Evolutionary conservation across 768 basidiomycete species (phyloP).

Genomic region (Pholiota molesta): DNA sequence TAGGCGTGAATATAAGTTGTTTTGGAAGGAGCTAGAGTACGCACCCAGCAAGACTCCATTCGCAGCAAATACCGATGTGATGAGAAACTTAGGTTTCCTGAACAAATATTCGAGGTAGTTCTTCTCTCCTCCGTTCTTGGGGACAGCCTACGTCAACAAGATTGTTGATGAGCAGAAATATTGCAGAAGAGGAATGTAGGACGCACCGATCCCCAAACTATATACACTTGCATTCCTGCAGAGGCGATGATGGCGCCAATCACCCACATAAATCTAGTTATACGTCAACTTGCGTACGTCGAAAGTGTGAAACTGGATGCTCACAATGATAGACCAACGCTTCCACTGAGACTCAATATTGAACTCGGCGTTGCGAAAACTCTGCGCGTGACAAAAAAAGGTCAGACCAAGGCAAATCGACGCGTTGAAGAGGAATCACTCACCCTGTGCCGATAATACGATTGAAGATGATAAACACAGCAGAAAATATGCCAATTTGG

Average conservation of each 20-base stretch:
- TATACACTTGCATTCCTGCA: slow-evolving; percentile 44
- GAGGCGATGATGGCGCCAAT: slow-evolving; percentile 42
- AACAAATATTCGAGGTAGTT: slow-evolving; percentile 70
- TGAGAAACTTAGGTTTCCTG: slow-evolving; percentile 55
- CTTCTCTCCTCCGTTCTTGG: slow-evolving; percentile 71
- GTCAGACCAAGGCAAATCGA: not conserved
- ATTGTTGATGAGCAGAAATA: not conserved
- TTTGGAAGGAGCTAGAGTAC: slow-evolving; percentile 19
- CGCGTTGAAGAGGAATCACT: slow-evolving; percentile 11
- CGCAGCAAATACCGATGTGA: slow-evolving; percentile 56
- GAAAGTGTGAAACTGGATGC: not conserved
- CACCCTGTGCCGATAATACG: slow-evolving; percentile 47
- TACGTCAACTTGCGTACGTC: not conserved
- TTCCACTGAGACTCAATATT: slow-evolving; percentile 41
- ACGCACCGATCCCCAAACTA: slow-evolving; percentile 42
- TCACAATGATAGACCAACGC: slow-evolving; percentile 42
- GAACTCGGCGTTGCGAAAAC: slow-evolving; percentile 45
- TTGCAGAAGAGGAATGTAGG: not conserved
- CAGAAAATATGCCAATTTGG: slow-evolving; percentile 30
- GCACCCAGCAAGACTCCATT: slow-evolving; percentile 51
- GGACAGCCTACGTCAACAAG: slow-evolving; percentile 44
- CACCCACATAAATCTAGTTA: slow-evolving; percentile 41
- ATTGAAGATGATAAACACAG: slow-evolving; percentile 46
- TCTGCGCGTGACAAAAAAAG: slow-evolving; percentile 19
- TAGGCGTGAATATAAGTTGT: not conserved